A percentile compares a stretch with the other conserved stretches of the same genome.
Evolutionary conservation across 495 filamentous ascomycete genomes (phyloP).

Genomic region (Penicillium mononematosum): DNA sequence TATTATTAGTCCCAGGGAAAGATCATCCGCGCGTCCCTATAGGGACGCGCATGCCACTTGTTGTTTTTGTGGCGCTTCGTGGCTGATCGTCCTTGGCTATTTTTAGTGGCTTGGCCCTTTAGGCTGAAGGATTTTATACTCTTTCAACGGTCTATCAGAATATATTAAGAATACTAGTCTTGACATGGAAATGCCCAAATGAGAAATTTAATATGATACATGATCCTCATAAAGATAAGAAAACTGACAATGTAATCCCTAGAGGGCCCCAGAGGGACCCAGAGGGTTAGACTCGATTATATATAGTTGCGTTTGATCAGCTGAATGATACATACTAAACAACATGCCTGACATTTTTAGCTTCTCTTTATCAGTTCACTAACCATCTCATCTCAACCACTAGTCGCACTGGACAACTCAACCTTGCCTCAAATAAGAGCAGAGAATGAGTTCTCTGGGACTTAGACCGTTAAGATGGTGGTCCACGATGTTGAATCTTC

Average conservation of each 20-base stretch:
- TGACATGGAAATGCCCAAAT: not conserved
- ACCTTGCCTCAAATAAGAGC: not conserved
- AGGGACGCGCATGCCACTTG: conserved; percentile 9
- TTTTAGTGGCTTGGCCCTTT: conserved; percentile 3
- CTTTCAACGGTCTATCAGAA: not conserved
- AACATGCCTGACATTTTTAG: not conserved
- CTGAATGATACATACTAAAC: not conserved
- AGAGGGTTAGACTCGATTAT: too few species aligned
- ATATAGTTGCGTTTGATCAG: not conserved
- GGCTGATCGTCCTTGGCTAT: conserved; percentile 8
- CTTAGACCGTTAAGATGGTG: conserved; percentile 21
- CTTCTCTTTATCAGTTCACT: not conserved
- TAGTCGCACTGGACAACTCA: not conserved
- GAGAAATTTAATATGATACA: not conserved
- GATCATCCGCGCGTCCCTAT: conserved; percentile 11
- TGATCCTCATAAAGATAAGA: not conserved
- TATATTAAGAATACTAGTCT: not conserved
- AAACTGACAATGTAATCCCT: not conserved
- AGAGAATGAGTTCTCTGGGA: not conserved
- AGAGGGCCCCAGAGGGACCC: too few species aligned
- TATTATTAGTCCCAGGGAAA: not conserved
- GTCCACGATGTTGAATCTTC: conserved; percentile 41
- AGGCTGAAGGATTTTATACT: not conserved
- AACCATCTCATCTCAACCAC: not conserved
- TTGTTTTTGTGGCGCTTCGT: conserved; percentile 1